phyloP scores from a whole-genome alignment of 148 eudicot genomes.

The Cornus suecica region DNA sequence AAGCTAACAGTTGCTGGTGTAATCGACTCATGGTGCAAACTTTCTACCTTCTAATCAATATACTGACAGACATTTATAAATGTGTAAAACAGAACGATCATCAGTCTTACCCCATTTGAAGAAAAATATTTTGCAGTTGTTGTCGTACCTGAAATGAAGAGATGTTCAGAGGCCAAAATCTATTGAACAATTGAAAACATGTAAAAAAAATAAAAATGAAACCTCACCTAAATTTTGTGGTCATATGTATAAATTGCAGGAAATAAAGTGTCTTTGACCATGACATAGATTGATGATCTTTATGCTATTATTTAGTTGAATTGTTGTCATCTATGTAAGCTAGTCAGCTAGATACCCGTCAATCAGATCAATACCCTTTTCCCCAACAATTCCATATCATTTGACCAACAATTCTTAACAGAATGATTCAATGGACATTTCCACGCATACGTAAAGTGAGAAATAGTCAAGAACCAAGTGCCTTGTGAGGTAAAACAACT shows the following conservation, averaged over 20 bases:
- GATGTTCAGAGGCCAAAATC: slow-evolving; percentile 9
- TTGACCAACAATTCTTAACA: not conserved
- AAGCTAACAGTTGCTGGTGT: too few relatives aligned
- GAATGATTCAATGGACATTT: not conserved
- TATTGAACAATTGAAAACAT: too few relatives aligned
- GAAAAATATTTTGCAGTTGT: slow-evolving; percentile 85
- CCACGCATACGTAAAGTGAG: not conserved
- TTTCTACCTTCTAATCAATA: not conserved
- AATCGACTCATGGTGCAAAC: not conserved
- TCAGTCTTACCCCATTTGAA: slow-evolving; percentile 74
- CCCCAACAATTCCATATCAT: not conserved
- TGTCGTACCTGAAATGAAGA: slow-evolving; percentile 53
- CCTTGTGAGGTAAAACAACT: not conserved
- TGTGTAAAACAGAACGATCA: slow-evolving; percentile 2
- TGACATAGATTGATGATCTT: too few relatives aligned
- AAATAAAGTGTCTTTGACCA: not conserved
- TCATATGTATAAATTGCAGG: not conserved
- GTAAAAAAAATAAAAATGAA: too few relatives aligned
- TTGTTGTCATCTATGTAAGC: not conserved
- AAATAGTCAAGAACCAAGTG: not conserved
- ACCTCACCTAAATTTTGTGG: not conserved
- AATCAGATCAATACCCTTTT: not conserved
- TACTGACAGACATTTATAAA: not conserved
- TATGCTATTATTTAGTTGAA: too few relatives aligned
- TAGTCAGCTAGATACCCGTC: not conserved